Conservation (phyloP, 1,139 yeast genomes). For the Diutina pseudorugosa region DNA sequence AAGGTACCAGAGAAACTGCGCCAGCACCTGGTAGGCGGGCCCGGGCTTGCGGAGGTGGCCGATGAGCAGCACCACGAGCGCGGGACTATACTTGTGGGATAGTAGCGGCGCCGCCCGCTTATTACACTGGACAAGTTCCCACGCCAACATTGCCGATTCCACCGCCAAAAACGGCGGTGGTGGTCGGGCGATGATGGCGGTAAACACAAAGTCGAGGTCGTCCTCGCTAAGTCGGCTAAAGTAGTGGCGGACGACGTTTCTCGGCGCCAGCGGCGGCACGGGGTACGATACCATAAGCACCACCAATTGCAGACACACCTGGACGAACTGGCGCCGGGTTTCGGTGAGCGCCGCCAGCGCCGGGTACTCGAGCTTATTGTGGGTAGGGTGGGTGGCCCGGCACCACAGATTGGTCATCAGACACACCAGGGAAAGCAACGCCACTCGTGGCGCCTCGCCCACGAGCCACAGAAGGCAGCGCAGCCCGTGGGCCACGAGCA, state of each 20-base stretch:
- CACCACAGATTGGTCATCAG: slow-evolving; percentile 56
- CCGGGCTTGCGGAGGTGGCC: background rate
- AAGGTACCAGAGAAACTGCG: slow-evolving; percentile 49
- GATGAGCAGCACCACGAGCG: background rate
- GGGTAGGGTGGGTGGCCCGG: slow-evolving; percentile 19
- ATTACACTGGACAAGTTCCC: slow-evolving; percentile 76
- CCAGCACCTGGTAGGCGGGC: slow-evolving; percentile 22
- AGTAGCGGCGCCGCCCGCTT: slow-evolving; percentile 10
- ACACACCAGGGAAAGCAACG: slow-evolving; percentile 43
- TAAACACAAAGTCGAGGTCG: slow-evolving; percentile 37
- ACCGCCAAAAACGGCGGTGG: slow-evolving; percentile 38
- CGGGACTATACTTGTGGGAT: background rate
- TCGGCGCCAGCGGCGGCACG: slow-evolving; percentile 36
- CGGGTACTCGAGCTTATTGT: slow-evolving; percentile 23
- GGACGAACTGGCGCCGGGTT: slow-evolving; percentile 40
- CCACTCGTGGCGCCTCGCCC: slow-evolving; percentile 35
- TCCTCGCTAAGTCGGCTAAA: slow-evolving; percentile 43
- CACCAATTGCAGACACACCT: slow-evolving; percentile 51
- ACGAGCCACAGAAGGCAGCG: slow-evolving; percentile 49
- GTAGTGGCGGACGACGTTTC: slow-evolving; percentile 38
- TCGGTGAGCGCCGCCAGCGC: slow-evolving; percentile 22
- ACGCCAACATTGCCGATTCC: slow-evolving; percentile 49
- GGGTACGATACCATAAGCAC: slow-evolving; percentile 55
- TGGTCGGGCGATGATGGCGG: slow-evolving; percentile 34
- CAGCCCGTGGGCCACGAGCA: slow-evolving; percentile 39